phyloP scores from a whole-genome alignment of 768 basidiomycete genomes.

The Suillus discolor region DNA sequence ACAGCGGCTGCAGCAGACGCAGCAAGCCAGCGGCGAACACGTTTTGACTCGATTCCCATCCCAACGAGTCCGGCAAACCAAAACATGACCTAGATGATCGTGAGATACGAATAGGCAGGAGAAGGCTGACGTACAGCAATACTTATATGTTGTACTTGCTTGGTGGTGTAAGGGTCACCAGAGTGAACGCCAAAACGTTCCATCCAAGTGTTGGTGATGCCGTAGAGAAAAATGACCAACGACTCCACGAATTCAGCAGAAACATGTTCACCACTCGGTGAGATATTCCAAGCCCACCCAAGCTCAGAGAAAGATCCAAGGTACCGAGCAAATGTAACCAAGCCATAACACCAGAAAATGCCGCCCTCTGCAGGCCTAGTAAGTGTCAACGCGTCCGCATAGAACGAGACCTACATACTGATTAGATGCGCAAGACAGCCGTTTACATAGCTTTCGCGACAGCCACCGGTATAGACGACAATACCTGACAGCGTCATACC shows the following conservation, averaged over 20 bases:
- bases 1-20: conserved; percentile 49
- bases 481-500: conserved; percentile 69
- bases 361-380: conserved; percentile 62
- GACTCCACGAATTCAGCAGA: conserved; percentile 83
- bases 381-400: background rate
- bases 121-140: conserved; percentile 72
- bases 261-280: conserved; percentile 49
- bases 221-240: conserved; percentile 83
- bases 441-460: conserved; percentile 76
- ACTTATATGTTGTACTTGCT: conserved; percentile 91
- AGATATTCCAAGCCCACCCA: conserved; percentile 96
- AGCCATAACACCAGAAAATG: conserved; percentile 92
- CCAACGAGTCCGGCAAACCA: conserved; percentile 92
- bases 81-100: conserved; percentile 70
- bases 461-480: conserved; percentile 84
- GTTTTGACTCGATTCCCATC: conserved; percentile 84
- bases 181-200: conserved; percentile 86
- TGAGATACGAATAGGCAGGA: background rate
- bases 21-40: conserved; percentile 73
- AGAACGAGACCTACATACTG: conserved; percentile 51
- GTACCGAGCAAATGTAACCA: conserved; percentile 91
- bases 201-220: conserved; percentile 94
- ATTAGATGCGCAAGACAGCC: conserved; percentile 90
- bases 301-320: conserved; percentile 82
- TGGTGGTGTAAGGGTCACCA: conserved; percentile 85